Conservation (phyloP, 805 yeast genomes). For the Vanderwaltozyma verrucispora region DNA sequence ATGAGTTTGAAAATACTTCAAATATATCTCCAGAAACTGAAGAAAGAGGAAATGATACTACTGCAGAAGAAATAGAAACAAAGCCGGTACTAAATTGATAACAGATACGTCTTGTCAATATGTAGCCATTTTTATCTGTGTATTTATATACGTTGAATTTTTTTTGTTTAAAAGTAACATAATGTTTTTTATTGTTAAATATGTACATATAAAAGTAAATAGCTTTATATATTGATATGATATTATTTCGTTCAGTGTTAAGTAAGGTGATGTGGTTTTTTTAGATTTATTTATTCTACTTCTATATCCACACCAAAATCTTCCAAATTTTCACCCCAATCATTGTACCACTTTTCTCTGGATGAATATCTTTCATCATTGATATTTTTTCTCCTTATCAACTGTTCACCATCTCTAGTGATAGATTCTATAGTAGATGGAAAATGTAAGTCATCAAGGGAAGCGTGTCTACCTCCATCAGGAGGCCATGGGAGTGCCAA, state of each 20-base stretch:
- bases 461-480: slow-evolving; percentile 44
- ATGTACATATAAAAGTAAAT: background rate
- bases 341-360: slow-evolving; percentile 56
- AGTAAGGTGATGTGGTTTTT: too few species aligned
- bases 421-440: slow-evolving; percentile 8
- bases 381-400: slow-evolving; percentile 18
- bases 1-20: slow-evolving; percentile 1
- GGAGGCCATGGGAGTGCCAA: slow-evolving; percentile 88
- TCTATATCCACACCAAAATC: slow-evolving; percentile 85
- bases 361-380: slow-evolving; percentile 31
- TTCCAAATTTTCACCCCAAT: slow-evolving; percentile 69
- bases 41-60: slow-evolving; percentile 28
- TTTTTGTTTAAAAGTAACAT: background rate
- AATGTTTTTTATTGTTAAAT: background rate
- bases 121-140: background rate
- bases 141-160: background rate
- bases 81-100: slow-evolving; percentile 23
- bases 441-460: slow-evolving; percentile 10
- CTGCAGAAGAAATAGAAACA: slow-evolving; percentile 39
- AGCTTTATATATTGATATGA: too few species aligned
- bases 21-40: slow-evolving; percentile 7
- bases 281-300: slow-evolving; percentile 43
- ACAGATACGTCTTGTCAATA: background rate
- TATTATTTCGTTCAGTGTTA: too few species aligned
- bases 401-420: slow-evolving; percentile 24